Conservation (phyloP, 805 yeast species). For the Starmerella vitae region DNA sequence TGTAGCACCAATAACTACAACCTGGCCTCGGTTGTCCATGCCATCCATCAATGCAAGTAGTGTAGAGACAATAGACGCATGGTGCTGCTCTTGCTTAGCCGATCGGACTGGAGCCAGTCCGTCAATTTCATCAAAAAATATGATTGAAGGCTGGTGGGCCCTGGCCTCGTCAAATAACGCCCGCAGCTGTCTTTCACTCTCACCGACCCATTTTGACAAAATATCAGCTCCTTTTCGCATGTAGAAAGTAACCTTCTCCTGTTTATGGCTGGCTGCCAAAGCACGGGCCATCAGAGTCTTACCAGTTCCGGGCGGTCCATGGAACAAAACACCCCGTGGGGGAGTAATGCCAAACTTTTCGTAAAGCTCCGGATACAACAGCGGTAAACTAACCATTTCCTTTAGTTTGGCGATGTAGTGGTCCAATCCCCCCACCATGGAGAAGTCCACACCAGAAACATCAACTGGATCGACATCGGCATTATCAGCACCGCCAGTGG, state of each 20-base stretch:
- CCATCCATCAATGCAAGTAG: slow-evolving; percentile 95
- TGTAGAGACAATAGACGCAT: slow-evolving; percentile 93
- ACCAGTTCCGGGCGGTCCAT: slow-evolving; percentile 99
- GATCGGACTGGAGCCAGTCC: slow-evolving; percentile 97
- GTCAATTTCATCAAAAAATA: slow-evolving; percentile 95
- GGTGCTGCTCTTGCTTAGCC: slow-evolving; percentile 95
- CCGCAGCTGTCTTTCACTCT: slow-evolving; percentile 89
- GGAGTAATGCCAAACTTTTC: slow-evolving; percentile 84
- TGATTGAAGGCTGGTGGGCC: slow-evolving; percentile 88
- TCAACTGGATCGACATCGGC: slow-evolving; percentile 65
- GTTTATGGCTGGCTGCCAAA: slow-evolving; percentile 78
- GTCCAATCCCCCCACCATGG: slow-evolving; percentile 82
- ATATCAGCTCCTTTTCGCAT: slow-evolving; percentile 99
- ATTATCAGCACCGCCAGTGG: slow-evolving; percentile 5
- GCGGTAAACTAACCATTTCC: slow-evolving; percentile 91
- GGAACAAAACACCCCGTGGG: slow-evolving; percentile 92
- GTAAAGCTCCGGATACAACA: slow-evolving; percentile 85
- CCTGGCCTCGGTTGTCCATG: slow-evolving; percentile 97
- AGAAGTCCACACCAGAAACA: slow-evolving; percentile 71
- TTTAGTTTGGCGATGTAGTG: slow-evolving; percentile 82
- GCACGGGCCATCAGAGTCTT: slow-evolving; percentile 97
- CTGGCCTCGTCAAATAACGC: slow-evolving; percentile 89
- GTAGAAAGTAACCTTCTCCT: slow-evolving; percentile 80
- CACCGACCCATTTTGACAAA: slow-evolving; percentile 97
- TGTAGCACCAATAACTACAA: slow-evolving; percentile 95